Conservation (phyloP, 495 filamentous ascomycete species). For the Penicillium cinerascens region DNA sequence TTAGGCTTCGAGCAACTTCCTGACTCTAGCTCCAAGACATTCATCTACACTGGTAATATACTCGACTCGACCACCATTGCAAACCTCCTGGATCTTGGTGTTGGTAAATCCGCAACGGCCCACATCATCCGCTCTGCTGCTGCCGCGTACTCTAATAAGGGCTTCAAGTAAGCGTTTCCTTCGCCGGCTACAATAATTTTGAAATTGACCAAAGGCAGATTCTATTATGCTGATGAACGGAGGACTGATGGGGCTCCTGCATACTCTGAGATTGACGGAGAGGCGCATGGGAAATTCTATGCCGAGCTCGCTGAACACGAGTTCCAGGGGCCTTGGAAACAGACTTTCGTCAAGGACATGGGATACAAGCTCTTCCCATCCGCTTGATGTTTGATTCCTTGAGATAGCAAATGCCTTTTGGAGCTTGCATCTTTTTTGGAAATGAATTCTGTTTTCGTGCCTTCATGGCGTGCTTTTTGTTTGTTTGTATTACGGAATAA, state of each 20-base stretch:
- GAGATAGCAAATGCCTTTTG: too few relatives aligned
- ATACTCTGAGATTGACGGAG: constrained; percentile 28
- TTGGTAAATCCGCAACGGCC: constrained; percentile 44
- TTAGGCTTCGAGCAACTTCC: constrained; percentile 36
- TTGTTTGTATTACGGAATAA: too few relatives aligned
- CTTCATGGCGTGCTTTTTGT: too few relatives aligned
- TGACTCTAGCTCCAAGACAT: constrained; percentile 33
- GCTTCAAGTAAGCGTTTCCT: constrained; percentile 41
- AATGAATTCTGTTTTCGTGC: too few relatives aligned
- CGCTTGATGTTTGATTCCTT: too few relatives aligned
- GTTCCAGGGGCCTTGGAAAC: constrained; percentile 41
- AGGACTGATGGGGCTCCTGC: constrained; percentile 35
- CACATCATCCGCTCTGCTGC: constrained; percentile 43
- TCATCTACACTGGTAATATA: constrained; percentile 50
- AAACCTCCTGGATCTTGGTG: constrained; percentile 32
- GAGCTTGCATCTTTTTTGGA: too few relatives aligned
- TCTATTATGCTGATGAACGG: constrained; percentile 49
- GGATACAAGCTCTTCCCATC: too few relatives aligned
- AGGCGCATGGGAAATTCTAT: constrained; percentile 41
- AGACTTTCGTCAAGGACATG: constrained; percentile 44
- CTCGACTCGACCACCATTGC: constrained; percentile 32
- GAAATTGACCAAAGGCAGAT: constrained; percentile 23
- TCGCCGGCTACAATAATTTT: too few relatives aligned
- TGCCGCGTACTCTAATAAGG: constrained; percentile 35
- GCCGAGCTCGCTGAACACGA: constrained; percentile 35